Conservation (phyloP, 2,329 filamentous ascomycete genomes). For the Cadophora gregata region DNA sequence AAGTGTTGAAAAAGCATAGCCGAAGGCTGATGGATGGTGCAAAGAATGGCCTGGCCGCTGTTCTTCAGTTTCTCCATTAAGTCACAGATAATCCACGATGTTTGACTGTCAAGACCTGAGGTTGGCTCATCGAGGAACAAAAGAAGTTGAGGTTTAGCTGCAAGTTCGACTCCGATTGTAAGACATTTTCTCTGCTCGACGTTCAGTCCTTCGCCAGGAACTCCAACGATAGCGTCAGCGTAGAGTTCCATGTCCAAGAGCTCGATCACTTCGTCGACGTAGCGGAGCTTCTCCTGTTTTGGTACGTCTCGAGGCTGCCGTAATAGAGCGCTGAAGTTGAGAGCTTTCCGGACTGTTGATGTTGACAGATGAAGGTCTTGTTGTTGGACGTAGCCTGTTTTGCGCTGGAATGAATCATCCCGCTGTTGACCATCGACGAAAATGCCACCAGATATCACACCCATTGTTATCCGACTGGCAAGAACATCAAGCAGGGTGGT, state of each 20-base stretch:
- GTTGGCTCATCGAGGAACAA: neutral
- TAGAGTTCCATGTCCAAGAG: neutral
- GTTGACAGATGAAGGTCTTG: slow-evolving; percentile 75
- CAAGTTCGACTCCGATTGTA: neutral
- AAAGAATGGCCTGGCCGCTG: neutral
- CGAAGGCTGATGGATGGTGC: neutral
- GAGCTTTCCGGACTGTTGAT: slow-evolving; percentile 67
- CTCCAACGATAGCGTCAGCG: neutral
- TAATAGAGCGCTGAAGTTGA: slow-evolving; percentile 74
- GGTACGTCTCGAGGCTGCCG: slow-evolving; percentile 71
- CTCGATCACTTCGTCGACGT: neutral
- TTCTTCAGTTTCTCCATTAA: neutral
- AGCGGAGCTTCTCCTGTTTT: slow-evolving; percentile 39
- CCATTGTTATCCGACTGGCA: neutral
- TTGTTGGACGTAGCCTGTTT: slow-evolving; percentile 89
- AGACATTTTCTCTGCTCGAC: neutral
- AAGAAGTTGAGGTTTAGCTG: neutral
- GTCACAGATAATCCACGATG: neutral
- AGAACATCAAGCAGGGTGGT: neutral
- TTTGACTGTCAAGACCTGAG: neutral
- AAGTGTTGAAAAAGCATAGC: neutral
- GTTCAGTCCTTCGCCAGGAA: neutral
- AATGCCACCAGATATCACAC: neutral
- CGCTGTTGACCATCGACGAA: slow-evolving; percentile 42
- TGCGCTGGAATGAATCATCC: slow-evolving; percentile 84